Percentiles rank a stretch among this genome's conserved stretches.
phyloP scores from a whole-genome alignment of 1,284 basidiomycete genomes.

The Phellinidium pouzarii region DNA sequence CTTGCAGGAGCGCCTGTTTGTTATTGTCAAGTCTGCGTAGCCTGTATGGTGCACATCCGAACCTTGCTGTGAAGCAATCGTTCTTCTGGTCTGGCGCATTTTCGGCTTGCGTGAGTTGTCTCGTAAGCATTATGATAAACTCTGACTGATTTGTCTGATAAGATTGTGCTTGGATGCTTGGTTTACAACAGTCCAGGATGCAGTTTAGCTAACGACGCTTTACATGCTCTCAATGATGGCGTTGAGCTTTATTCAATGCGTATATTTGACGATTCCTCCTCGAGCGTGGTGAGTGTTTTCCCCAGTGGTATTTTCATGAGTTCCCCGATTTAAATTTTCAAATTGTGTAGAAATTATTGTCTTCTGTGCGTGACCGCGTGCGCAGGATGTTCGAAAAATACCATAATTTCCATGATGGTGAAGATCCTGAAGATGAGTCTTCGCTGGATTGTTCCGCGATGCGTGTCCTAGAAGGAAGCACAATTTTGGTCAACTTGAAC shows the following conservation, averaged over 20 bases:
- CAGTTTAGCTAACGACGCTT: constrained; percentile 9
- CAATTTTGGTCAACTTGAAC: constrained; percentile 13
- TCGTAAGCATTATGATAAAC: background rate
- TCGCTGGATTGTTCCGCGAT: constrained; percentile 7
- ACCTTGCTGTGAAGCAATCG: constrained; percentile 33
- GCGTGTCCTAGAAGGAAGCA: constrained; percentile 13
- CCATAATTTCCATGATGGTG: background rate
- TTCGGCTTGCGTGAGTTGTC: constrained; percentile 39
- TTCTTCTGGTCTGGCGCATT: constrained; percentile 49
- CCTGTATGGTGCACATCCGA: constrained; percentile 34
- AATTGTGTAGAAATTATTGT: constrained; percentile 4
- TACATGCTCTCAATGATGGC: constrained; percentile 13
- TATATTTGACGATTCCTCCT: constrained; percentile 3
- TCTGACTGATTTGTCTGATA: background rate
- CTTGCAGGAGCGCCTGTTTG: constrained; percentile 38
- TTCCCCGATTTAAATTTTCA: background rate
- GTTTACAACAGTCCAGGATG: constrained; percentile 14
- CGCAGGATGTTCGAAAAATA: constrained; percentile 8
- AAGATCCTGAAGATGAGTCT: background rate
- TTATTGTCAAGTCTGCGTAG: constrained; percentile 35
- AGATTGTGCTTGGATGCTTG: constrained; percentile 17
- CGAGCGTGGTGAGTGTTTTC: constrained; percentile 5
- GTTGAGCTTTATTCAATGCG: constrained; percentile 13
- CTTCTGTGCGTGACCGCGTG: constrained; percentile 7
- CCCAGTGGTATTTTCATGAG: background rate